Percentiles rank a stretch among this genome's conserved stretches.
These are phyloP conservation scores for Alternaria conjuncta DNA, from an alignment of 2,329 filamentous ascomycete genomes.

Conservation along the genomic window DNA sequence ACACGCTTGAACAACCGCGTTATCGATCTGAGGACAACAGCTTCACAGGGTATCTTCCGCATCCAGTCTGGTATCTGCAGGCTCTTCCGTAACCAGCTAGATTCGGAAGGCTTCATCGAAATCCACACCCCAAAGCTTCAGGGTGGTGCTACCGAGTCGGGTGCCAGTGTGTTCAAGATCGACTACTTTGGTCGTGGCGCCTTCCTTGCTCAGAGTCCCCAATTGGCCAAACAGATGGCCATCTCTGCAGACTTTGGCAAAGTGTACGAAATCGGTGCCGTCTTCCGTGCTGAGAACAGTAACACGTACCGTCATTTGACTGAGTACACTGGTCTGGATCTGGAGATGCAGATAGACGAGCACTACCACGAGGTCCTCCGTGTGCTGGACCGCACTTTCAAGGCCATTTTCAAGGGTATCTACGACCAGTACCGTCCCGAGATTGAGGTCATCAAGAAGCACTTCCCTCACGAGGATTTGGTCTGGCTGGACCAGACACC, in stretches of 20 bases:
- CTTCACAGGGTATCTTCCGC: slow-evolving; percentile 86
- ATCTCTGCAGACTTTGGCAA: slow-evolving; percentile 87
- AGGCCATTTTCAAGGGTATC: slow-evolving; percentile 75
- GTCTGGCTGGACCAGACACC: slow-evolving; percentile 87
- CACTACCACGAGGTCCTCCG: slow-evolving; percentile 88
- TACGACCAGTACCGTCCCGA: slow-evolving; percentile 74
- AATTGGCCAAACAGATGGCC: slow-evolving; percentile 91
- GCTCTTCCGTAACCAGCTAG: slow-evolving; percentile 78
- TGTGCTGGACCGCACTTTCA: slow-evolving; percentile 80
- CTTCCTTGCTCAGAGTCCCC: slow-evolving; percentile 89
- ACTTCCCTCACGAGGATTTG: slow-evolving; percentile 86
- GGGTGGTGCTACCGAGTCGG: slow-evolving; percentile 87
- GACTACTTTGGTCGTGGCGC: slow-evolving; percentile 89
- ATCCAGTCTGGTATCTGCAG: slow-evolving; percentile 82
- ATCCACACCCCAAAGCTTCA: slow-evolving; percentile 94
- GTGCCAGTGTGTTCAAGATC: slow-evolving; percentile 87
- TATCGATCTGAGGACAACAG: slow-evolving; percentile 82
- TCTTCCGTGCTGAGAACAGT: slow-evolving; percentile 94
- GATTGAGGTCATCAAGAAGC: slow-evolving; percentile 78
- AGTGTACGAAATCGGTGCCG: slow-evolving; percentile 88
- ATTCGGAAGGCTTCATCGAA: slow-evolving; percentile 81
- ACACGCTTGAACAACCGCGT: slow-evolving; percentile 80
- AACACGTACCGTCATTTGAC: slow-evolving; percentile 95
- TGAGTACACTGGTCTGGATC: slow-evolving; percentile 89
- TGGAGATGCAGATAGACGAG: slow-evolving; percentile 89